A percentile compares a stretch with the other conserved stretches of the same genome.
Evolutionary conservation across 2,329 filamentous ascomycete genomes (phyloP).

Genomic region (Aspergillus eucalypticola): DNA sequence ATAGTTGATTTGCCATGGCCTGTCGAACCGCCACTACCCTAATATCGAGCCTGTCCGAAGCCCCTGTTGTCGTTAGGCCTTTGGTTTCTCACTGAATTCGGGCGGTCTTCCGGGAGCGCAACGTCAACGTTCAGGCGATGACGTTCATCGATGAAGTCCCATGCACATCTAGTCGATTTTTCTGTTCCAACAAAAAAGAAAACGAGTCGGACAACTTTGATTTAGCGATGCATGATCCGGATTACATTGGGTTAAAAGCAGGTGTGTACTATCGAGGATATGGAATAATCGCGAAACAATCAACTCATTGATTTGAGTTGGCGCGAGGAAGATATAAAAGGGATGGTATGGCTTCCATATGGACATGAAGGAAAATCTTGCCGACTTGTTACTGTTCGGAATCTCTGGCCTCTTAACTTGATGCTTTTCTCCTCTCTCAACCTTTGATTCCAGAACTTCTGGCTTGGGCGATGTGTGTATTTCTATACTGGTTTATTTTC

Average conservation of each 20-base stretch:
- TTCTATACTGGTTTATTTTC: constrained; percentile 34
- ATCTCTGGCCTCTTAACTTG: constrained; percentile 16
- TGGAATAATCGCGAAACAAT: not conserved
- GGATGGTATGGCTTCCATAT: constrained; percentile 8
- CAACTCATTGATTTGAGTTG: constrained; percentile 9
- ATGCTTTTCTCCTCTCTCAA: constrained; percentile 21
- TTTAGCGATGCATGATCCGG: not conserved
- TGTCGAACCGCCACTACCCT: constrained; percentile 7
- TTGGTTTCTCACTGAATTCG: constrained; percentile 4
- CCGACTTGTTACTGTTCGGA: constrained; percentile 16
- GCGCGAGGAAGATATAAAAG: constrained; percentile 14
- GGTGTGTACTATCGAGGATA: constrained; percentile 4
- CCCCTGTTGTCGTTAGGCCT: constrained; percentile 11
- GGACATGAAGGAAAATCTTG: constrained; percentile 13
- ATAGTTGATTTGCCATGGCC: constrained; percentile 14
- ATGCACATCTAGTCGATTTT: not conserved
- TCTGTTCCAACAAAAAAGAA: not conserved
- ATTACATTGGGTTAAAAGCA: constrained; percentile 1
- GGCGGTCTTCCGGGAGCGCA: constrained; percentile 15
- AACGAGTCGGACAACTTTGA: not conserved
- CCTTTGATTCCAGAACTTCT: constrained; percentile 26
- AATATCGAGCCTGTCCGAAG: constrained; percentile 5
- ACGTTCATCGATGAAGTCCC: not conserved
- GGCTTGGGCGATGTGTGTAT: constrained; percentile 37
- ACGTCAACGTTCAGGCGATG: not conserved